Evolutionary conservation across 495 filamentous ascomycete genomes (phyloP), one percentile per base, ranked within the genome.

Genomic region (Xylaria nigripes): DNA sequence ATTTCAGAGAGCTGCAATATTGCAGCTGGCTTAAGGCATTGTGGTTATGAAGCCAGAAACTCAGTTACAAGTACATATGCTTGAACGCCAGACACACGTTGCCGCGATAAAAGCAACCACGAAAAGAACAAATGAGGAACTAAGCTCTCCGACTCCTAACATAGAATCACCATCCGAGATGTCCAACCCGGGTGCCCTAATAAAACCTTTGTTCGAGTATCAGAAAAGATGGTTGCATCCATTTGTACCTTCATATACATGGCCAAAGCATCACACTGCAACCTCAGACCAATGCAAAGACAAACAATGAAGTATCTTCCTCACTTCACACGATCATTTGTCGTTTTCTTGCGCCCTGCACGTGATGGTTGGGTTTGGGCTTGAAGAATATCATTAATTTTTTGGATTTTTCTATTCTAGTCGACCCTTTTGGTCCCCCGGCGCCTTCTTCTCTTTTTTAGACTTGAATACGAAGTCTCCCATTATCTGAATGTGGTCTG

Each of bases 401-500:
- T 48, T 29, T 50, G 46, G 19, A 27, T 40, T 55, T n/a, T 48
- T 16, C 45, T 44, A 22, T 12, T 27, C 29, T 25, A 22, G 13
- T 21, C 46, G 40, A 19, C 36, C 53, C 36, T 88, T 68, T 65
- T 81, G 58, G 60, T 70, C 25, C 66, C 86, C 59, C 13, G 48
- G 58, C 61, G 76, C 73, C 73, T 91, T 90, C 67, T 83, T 86
- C 66, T 93, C 87, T 74, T 94, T 96, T 48, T 81, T 72, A 22
- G 80, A 79, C 72, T 96, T 96, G 71, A 97, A 84, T 52, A 84
- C 78, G 70, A 96, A 96, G 72, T 97, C 89, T 51, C 88, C 86
- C 72, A 90, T 81, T 61, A 98, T 81, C 69, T 90, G 87, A 61
- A 98, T 81, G 71, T 98, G 93, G 69, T 98, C 93, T 68, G 89